Evolutionary conservation across 139 green algal genomes (phyloP).

Genomic region (Dunaliella primolecta): DNA sequence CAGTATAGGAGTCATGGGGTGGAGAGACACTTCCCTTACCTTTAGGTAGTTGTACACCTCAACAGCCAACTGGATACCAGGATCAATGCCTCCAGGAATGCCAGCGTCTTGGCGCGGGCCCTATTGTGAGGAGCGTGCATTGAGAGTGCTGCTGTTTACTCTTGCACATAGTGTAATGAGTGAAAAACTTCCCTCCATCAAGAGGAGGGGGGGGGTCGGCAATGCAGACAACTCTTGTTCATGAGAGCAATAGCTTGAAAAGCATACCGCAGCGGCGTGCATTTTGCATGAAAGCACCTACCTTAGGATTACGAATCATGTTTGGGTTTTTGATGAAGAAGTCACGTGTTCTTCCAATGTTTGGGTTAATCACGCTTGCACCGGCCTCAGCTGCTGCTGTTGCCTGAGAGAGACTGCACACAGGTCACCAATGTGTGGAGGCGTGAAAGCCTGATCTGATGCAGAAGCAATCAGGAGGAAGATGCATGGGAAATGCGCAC

Average conservation of each 20-base stretch:
- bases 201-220: no score
- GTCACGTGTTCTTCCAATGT: not conserved
- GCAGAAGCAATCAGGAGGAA: not conserved
- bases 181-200: no score
- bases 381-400: not conserved
- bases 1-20: no score
- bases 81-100: not conserved
- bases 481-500: not conserved
- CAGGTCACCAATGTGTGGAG: not conserved
- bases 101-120: not conserved
- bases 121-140: no score
- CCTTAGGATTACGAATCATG: not conserved
- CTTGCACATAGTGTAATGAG: no score
- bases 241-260: no score
- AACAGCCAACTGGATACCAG: not conserved
- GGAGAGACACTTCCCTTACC: no score
- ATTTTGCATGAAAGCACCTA: no score
- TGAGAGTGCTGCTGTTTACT: no score
- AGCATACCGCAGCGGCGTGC: no score
- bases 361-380: not conserved
- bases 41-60: not conserved
- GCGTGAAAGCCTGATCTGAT: no score
- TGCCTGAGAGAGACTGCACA: not conserved
- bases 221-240: no score
- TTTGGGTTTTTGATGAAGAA: not conserved